Evolutionary conservation across 1,284 basidiomycete genomes (phyloP).

Genomic region (Microstroma glucosiphilum): DNA sequence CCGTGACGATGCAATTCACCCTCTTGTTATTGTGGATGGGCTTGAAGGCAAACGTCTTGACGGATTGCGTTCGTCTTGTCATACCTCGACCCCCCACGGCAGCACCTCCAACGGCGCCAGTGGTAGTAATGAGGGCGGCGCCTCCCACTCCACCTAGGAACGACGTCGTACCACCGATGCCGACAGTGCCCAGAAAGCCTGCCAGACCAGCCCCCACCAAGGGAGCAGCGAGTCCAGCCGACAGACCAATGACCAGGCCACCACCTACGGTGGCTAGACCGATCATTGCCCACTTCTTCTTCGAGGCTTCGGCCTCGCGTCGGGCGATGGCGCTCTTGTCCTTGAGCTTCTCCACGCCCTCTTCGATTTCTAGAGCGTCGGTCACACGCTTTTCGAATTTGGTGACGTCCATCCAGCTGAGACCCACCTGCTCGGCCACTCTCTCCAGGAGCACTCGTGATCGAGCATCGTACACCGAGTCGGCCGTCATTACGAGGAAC

Average conservation of each 20-base stretch:
- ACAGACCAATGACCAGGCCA: constrained; percentile 48
- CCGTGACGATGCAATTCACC: constrained; percentile 46
- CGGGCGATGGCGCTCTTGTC: constrained; percentile 30
- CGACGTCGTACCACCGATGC: constrained; percentile 43
- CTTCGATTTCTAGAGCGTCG: constrained; percentile 48
- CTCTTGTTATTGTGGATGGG: constrained; percentile 51
- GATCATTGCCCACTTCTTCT: constrained; percentile 47
- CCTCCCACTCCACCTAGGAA: constrained; percentile 49
- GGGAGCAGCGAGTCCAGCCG: constrained; percentile 45
- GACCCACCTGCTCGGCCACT: constrained; percentile 39
- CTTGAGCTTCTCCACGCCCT: constrained; percentile 38
- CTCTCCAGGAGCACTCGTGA: constrained; percentile 47
- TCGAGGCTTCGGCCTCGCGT: constrained; percentile 30
- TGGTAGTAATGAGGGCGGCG: constrained; percentile 48
- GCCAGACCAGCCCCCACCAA: constrained; percentile 49
- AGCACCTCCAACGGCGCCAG: constrained; percentile 44
- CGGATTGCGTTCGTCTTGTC: constrained; percentile 42
- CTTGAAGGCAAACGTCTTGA: constrained; percentile 49
- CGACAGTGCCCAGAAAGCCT: constrained; percentile 45
- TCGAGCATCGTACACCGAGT: constrained; percentile 48
- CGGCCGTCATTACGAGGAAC: constrained; percentile 48
- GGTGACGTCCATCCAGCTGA: constrained; percentile 50
- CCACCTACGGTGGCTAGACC: constrained; percentile 49
- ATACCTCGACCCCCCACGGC: constrained; percentile 46
- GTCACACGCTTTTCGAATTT: constrained; percentile 50